A percentile compares a stretch with the other conserved stretches of the same genome.
Evolutionary conservation across 2,329 filamentous ascomycete genomes (phyloP).

Genomic region (Emergomyces orientalis): DNA sequence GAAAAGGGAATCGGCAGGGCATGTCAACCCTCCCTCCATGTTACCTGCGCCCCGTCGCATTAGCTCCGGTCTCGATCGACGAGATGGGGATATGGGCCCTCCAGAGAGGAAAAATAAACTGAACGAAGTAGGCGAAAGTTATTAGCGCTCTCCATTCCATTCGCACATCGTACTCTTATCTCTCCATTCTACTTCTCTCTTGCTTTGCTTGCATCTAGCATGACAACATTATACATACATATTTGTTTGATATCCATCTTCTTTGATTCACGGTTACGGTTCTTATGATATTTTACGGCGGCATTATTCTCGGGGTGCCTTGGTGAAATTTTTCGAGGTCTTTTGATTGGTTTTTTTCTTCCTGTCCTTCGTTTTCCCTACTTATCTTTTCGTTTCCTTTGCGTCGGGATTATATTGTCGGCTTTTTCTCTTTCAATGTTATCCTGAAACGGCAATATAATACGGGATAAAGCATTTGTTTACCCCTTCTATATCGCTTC

Average conservation of each 20-base stretch:
- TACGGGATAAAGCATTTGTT: background rate
- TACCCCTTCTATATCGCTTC: background rate
- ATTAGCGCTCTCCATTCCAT: constrained; percentile 28
- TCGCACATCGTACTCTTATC: constrained; percentile 8
- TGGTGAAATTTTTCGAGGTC: constrained; percentile 6
- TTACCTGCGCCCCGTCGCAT: constrained; percentile 34
- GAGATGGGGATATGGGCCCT: constrained; percentile 40
- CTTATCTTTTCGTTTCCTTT: background rate
- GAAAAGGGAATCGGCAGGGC: constrained; percentile 43
- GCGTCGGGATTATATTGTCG: background rate
- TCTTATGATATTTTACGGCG: constrained; percentile 1
- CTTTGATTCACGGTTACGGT: constrained; percentile 4
- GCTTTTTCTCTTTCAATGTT: background rate
- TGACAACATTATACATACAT: constrained; percentile 18
- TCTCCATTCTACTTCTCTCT: constrained; percentile 8
- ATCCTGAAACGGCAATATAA: background rate
- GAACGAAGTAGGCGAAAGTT: constrained; percentile 50
- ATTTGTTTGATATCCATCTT: constrained; percentile 13
- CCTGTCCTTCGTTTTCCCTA: background rate
- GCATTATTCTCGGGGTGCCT: constrained; percentile 9
- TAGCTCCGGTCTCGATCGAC: constrained; percentile 27
- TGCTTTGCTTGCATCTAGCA: constrained; percentile 8
- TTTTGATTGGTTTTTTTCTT: constrained; percentile 5
- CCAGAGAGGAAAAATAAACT: constrained; percentile 42
- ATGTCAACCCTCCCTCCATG: constrained; percentile 31